A percentile compares a stretch with the other conserved stretches of the same genome.
These are phyloP conservation scores for Coelastrella sp. DNA, from an alignment of 139 green algal species.

Conservation along the genomic window DNA sequence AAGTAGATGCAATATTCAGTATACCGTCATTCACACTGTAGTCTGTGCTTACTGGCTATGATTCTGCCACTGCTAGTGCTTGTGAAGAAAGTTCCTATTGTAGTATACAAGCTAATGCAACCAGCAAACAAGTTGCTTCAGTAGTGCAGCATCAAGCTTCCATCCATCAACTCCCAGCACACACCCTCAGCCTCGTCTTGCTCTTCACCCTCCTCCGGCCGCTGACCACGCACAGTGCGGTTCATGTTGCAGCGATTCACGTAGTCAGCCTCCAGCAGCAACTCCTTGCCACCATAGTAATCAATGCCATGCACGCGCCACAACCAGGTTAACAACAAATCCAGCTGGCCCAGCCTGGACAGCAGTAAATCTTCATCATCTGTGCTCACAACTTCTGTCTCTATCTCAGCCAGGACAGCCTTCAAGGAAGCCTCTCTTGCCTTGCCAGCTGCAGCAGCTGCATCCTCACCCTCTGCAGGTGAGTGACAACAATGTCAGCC, in stretches of 20 bases:
- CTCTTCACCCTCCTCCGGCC: slow-evolving; percentile 51
- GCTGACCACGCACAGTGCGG: slow-evolving; percentile 45
- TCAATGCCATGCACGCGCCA: slow-evolving; percentile 93
- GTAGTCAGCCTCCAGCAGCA: slow-evolving; percentile 28
- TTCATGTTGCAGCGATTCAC: background rate
- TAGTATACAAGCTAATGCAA: slow-evolving; percentile 28
- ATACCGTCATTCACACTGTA: too few relatives aligned
- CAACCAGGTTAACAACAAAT: slow-evolving; percentile 90
- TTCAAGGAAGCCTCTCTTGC: background rate
- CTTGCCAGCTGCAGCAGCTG: slow-evolving; percentile 22
- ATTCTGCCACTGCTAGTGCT: too few relatives aligned
- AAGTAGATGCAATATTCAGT: too few relatives aligned
- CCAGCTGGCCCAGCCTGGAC: slow-evolving; percentile 69
- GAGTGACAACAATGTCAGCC: too few relatives aligned
- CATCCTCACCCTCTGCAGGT: slow-evolving; percentile 40
- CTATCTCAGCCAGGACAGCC: slow-evolving; percentile 29
- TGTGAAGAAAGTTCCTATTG: too few relatives aligned
- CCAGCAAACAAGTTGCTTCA: slow-evolving; percentile 5
- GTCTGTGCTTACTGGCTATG: too few relatives aligned
- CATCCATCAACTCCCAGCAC: background rate
- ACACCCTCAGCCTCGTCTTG: slow-evolving; percentile 39
- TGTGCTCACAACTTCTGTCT: slow-evolving; percentile 42
- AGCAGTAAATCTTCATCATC: slow-evolving; percentile 50
- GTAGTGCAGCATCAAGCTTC: background rate
- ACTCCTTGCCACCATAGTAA: slow-evolving; percentile 81